Evolutionary conservation across 116 monocot species (phyloP).

Genomic region (Cymodocea nodosa): DNA sequence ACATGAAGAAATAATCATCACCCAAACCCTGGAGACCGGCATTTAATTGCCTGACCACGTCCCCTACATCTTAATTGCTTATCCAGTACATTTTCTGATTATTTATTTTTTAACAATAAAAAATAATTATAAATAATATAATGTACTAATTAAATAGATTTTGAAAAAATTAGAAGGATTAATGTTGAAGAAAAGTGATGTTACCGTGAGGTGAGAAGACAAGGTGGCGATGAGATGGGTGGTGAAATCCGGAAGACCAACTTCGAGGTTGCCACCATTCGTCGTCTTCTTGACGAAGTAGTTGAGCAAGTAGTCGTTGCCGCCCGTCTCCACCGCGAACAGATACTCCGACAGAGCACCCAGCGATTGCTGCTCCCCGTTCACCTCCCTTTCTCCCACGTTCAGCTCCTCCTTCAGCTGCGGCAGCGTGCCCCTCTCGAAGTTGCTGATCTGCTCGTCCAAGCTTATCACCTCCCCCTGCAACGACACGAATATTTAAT

Average conservation of each 20-base stretch:
- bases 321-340: conserved; percentile 49
- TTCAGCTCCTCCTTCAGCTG: conserved; percentile 18
- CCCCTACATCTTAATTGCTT: too few relatives aligned
- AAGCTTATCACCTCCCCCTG: conserved; percentile 47
- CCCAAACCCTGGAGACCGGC: too few relatives aligned
- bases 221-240: conserved; percentile 20
- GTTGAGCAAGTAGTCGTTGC: conserved; percentile 58
- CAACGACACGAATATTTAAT: background rate
- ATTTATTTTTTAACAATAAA: too few relatives aligned
- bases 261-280: background rate
- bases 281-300: conserved; percentile 17
- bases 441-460: conserved; percentile 38
- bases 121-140: too few relatives aligned
- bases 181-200: too few relatives aligned
- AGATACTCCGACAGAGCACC: conserved; percentile 27
- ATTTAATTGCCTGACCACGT: too few relatives aligned
- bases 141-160: too few relatives aligned
- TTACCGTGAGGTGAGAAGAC: conserved; percentile 27
- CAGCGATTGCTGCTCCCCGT: background rate
- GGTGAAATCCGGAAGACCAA: conserved; percentile 22
- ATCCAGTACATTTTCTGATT: too few relatives aligned
- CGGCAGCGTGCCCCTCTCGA: conserved; percentile 32
- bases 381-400: background rate
- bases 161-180: too few relatives aligned
- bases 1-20: too few relatives aligned